These are phyloP conservation scores for Venturia aucupariae DNA, from an alignment of 2,329 filamentous ascomycete genomes.

Conservation along the genomic window DNA sequence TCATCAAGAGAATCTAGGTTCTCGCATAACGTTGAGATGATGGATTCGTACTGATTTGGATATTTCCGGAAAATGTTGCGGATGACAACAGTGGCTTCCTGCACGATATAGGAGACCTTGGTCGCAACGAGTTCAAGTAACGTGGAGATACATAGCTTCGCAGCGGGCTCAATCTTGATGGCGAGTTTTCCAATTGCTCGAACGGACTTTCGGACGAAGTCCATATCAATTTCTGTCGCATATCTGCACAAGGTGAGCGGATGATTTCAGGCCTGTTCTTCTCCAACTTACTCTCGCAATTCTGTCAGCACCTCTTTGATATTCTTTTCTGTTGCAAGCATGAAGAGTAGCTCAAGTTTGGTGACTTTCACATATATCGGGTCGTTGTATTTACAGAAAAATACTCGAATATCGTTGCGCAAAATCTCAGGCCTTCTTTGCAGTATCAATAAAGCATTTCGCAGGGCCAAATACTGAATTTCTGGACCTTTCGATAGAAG, in stretches of 20 bases:
- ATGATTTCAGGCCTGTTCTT: not conserved
- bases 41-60: slow-evolving; percentile 95
- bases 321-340: slow-evolving; percentile 92
- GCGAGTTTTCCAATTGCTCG: slow-evolving; percentile 95
- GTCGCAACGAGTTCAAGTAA: slow-evolving; percentile 88
- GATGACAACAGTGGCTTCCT: slow-evolving; percentile 97
- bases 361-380: slow-evolving; percentile 99
- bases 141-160: slow-evolving; percentile 82
- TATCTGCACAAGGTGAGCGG: slow-evolving; percentile 40
- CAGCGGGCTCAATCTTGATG: slow-evolving; percentile 96
- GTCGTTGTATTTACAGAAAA: slow-evolving; percentile 99
- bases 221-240: slow-evolving; percentile 95
- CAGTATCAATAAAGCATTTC: slow-evolving; percentile 88
- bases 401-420: slow-evolving; percentile 93
- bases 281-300: slow-evolving; percentile 61
- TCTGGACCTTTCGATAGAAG: slow-evolving; percentile 92
- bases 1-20: slow-evolving; percentile 95
- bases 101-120: slow-evolving; percentile 98
- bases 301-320: slow-evolving; percentile 93
- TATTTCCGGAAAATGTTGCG: slow-evolving; percentile 99
- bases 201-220: slow-evolving; percentile 96
- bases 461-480: slow-evolving; percentile 91
- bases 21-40: slow-evolving; percentile 91
- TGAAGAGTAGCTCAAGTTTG: slow-evolving; percentile 96
- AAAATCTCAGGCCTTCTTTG: slow-evolving; percentile 88